Evolutionary conservation across 2,329 filamentous ascomycete genomes (phyloP), one percentile per base, ranked within the genome.

Genomic region (Ophiostoma fasciatum): DNA sequence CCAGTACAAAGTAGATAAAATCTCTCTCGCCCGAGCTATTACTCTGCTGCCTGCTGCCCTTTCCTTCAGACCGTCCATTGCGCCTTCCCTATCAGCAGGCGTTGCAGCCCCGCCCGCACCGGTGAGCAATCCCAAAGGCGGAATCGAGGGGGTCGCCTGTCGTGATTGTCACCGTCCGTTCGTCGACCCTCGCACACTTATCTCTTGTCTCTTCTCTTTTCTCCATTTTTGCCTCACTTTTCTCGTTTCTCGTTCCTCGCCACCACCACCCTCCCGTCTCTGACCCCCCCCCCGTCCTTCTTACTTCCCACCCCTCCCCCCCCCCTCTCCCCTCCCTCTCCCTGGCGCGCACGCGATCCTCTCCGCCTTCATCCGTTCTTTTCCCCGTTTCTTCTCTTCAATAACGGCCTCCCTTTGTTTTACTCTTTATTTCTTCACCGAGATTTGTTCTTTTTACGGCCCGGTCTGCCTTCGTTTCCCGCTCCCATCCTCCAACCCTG

Each of bases 31-130:
- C 11, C 20, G 20, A 15, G 27, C 28, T 30, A 21, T 18, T 36
- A 13, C 13, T 36, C 6, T n/a, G 28, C 13, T n/a, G n/a, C n/a
- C n/a, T n/a, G n/a, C n/a, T n/a, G n/a, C n/a, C n/a, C n/a, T n/a
- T n/a, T 27, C 27, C 17, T 13, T 26, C 23, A 31, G 18, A 26
- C 25, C 27, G 28, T 14, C 23, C 23, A 26, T 30, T 20, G 33
- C 38, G 22, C 38, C 38, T 36, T 36, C 38, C 31, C 19, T 31
- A n/a, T n/a, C 22, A 39, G 28, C 28, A 31, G 33, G 27, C 25
- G 20, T 28, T 35, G 29, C 23, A 7, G 22, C 33, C 38, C 38
- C 37, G 33, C 29, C 38, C 38, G 33, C 29, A 39, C 38, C 38
- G 38, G 38, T 39, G 38, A 39, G 38, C 33, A 20, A 23, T 14